phyloP scores from a whole-genome alignment of 1,284 basidiomycete genomes.

The Pyrrhoderma lamaoense region DNA sequence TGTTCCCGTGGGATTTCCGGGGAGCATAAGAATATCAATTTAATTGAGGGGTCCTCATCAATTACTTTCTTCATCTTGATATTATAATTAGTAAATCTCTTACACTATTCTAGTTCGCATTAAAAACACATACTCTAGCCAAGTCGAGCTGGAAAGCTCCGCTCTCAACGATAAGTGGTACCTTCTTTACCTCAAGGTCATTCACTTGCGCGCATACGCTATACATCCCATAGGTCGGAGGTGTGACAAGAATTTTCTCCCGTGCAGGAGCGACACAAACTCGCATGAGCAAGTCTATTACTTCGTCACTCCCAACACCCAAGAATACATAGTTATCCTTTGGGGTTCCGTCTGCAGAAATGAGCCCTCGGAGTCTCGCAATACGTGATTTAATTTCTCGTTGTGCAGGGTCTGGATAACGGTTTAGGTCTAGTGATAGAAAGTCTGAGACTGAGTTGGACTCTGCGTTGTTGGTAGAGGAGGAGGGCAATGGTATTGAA shows the following conservation, averaged over 20 bases:
- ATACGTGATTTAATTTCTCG: slow-evolving; percentile 75
- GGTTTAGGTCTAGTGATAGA: slow-evolving; percentile 56
- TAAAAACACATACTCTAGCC: slow-evolving; percentile 51
- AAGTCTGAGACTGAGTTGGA: slow-evolving; percentile 27
- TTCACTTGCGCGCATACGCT: slow-evolving; percentile 92
- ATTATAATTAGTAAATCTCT: too few relatives aligned
- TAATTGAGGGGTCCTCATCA: slow-evolving; percentile 66
- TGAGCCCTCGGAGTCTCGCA: slow-evolving; percentile 60
- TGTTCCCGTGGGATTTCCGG: slow-evolving; percentile 96
- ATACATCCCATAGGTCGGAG: slow-evolving; percentile 99
- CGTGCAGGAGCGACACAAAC: slow-evolving; percentile 70
- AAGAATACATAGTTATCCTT: slow-evolving; percentile 70
- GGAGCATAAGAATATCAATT: slow-evolving; percentile 92
- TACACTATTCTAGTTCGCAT: background rate
- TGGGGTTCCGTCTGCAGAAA: slow-evolving; percentile 34
- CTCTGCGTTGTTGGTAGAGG: slow-evolving; percentile 20
- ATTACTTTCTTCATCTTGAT: slow-evolving; percentile 66
- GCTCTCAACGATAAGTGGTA: slow-evolving; percentile 66
- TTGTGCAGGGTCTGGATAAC: slow-evolving; percentile 85
- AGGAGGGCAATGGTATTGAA: slow-evolving; percentile 46
- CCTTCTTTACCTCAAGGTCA: slow-evolving; percentile 80
- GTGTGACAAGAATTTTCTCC: slow-evolving; percentile 78
- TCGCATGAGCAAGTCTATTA: slow-evolving; percentile 92
- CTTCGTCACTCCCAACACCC: slow-evolving; percentile 95
- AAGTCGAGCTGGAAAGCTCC: slow-evolving; percentile 77